These are phyloP conservation scores for Plenodomus tracheiphilus DNA, from an alignment of 2,329 filamentous ascomycete genomes.

Conservation along the genomic window DNA sequence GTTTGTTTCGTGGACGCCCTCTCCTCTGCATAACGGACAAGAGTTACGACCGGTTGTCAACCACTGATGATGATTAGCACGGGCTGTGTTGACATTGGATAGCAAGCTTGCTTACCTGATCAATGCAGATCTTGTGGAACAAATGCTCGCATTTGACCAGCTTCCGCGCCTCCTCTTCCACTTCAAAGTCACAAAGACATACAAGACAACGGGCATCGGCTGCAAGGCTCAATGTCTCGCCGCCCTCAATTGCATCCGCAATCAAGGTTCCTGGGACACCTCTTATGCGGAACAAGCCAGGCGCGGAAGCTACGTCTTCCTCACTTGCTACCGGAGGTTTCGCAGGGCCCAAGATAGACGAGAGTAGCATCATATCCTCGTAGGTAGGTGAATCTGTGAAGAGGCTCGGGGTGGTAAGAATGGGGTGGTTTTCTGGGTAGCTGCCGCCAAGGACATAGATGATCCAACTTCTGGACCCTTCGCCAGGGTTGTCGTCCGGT, in stretches of 20 bases:
- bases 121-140: constrained; percentile 71
- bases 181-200: constrained; percentile 68
- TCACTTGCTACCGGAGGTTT: constrained; percentile 70
- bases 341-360: constrained; percentile 66
- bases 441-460: constrained; percentile 73
- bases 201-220: constrained; percentile 63
- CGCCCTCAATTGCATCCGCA: constrained; percentile 51
- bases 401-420: constrained; percentile 69
- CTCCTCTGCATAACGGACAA: constrained; percentile 63
- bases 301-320: constrained; percentile 65
- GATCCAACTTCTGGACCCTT: constrained; percentile 67
- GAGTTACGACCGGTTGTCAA: constrained; percentile 68
- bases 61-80: constrained; percentile 55
- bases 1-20: constrained; percentile 58
- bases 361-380: constrained; percentile 72
- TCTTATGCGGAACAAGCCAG: constrained; percentile 61
- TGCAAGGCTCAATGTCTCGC: constrained; percentile 31
- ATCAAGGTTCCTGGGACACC: constrained; percentile 46
- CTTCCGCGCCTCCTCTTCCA: constrained; percentile 62
- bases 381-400: constrained; percentile 73
- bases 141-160: constrained; percentile 67
- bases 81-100: background rate
- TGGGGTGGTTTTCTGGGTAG: constrained; percentile 70
- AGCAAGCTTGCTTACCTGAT: constrained; percentile 57
- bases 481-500: constrained; percentile 59